Evolutionary conservation across 306 rosid genomes (phyloP), one percentile per base, ranked within the genome.

Genomic region (Cicer bijugum): DNA sequence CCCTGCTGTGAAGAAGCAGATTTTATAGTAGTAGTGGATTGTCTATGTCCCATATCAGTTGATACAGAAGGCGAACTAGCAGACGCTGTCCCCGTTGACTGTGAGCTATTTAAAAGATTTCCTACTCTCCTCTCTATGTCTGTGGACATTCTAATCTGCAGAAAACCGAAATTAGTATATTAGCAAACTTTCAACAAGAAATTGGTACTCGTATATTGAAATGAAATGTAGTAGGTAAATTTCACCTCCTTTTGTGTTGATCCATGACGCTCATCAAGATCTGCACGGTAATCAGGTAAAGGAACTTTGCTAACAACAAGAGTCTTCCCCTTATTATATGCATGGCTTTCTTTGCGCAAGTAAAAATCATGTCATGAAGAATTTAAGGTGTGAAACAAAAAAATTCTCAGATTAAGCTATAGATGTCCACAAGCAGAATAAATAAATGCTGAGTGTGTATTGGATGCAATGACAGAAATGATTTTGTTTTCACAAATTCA

Each of bases 251-350:
- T 88, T 79, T 89, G 97, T 33, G 97, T 85, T 79, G 94, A 91
- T 59, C 98, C 98, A 85, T 93, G 96, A 20, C 83, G 89, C 53
- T 91, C 98, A 79, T 93, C 98, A 61, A 93, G 98, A 84, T 93
- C 98, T 39, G 97, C 98, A 67, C 97, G 90, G 79, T 91, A 93
- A 84, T 93, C 96, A 37, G 97, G 98, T 85, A 93, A 78, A 7
- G 91, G 97, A 75, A 88, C 90, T 85, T 89, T 93, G 91, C 98
- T 93, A 60, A 93, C 80, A 52, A 93, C 97, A 16, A 93, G 96
- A 80, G 87, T 53, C 86, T 86, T 86, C 85, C 98, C 97, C 74
- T 91, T 89, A 80, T 84, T 71, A 74, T 93, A 93, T 33, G 87
- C 97, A 91, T 91, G 96, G 84, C 98, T 93, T 88, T 82, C 96